These are phyloP conservation scores for Fusarium scirpi DNA, from an alignment of 2,329 filamentous ascomycete genomes.

Conservation along the genomic window DNA sequence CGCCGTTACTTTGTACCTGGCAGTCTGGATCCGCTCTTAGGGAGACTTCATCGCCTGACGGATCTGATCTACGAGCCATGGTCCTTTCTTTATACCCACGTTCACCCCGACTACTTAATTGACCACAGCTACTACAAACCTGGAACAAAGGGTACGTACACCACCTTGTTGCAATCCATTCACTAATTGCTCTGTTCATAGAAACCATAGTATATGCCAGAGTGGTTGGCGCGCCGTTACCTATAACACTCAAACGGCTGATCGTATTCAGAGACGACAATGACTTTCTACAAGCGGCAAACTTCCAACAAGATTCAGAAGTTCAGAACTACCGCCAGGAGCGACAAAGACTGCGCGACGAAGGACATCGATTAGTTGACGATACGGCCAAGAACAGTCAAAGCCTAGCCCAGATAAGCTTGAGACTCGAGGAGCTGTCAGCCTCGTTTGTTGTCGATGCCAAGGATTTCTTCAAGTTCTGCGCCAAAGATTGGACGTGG, in stretches of 20 bases:
- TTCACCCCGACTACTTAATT: background rate
- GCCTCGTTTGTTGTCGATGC: slow-evolving; percentile 7
- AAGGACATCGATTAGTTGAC: background rate
- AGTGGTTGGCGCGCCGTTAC: background rate
- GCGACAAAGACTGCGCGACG: too few species aligned
- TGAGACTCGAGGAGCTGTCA: background rate
- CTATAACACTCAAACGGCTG: background rate
- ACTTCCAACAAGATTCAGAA: background rate
- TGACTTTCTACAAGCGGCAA: background rate
- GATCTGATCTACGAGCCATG: background rate
- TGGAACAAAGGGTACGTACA: background rate
- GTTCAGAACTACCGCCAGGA: background rate
- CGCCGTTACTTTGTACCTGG: background rate
- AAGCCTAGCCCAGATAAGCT: background rate
- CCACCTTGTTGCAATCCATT: background rate
- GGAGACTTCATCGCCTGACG: background rate
- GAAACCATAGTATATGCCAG: background rate
- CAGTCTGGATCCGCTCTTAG: background rate
- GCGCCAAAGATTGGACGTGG: background rate
- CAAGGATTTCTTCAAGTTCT: background rate
- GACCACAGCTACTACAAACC: too few species aligned
- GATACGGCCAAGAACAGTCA: background rate
- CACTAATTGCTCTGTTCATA: background rate
- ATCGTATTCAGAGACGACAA: background rate
- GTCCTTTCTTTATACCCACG: background rate